Evolutionary conservation across 331 rosid species (phyloP), one percentile per base, ranked within the genome.

Genomic region (Spiraea crenata): DNA sequence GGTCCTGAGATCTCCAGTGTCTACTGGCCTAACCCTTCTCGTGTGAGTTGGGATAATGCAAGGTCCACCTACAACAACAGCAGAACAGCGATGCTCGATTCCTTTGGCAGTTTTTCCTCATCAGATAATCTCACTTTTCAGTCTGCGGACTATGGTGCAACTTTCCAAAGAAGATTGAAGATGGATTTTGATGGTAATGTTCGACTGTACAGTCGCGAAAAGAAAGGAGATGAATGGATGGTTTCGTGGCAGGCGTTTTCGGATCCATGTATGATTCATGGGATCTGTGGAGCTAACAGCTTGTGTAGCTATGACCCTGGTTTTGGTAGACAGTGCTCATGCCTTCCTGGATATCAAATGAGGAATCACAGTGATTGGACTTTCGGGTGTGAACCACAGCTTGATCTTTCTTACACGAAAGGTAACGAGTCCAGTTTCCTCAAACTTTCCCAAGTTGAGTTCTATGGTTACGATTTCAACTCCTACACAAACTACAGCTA

Each of bases 111-210:
- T 25, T 89, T 89, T 6, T 75, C 16, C 9, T 83, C 92, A 6
- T 79, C 81, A 0, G 89, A 89, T 61, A 14, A 76, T 8, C 73
- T 87, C 3, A 55, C 63, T 6, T 73, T 80, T 2, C 3, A 17
- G 39, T 61, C 92, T 0, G 66, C 82, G 0, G 96, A 87, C 76
- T 81, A 79, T 34, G 89, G 92, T 7, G 37, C 69, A 2, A 44
- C 57, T 34, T 8, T 50, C 3, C 85, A 81, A 34, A 76, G 92
- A 67, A 86, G 83, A 38, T n/a, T 86, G n/a, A 75, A 9, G 40
- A 25, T 85, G 16, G 96, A 85, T 62, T 58, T 50, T 6, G 93
- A 90, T 17, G 93, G 96, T 0, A 85, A 90, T 75, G 2, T 87
- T 25, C 68, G 83, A 13, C 60, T 71, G 13, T 85, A 85, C 13